Evolutionary conservation across 2,329 filamentous ascomycete species (phyloP).

Genomic region (Apiospora hydei): DNA sequence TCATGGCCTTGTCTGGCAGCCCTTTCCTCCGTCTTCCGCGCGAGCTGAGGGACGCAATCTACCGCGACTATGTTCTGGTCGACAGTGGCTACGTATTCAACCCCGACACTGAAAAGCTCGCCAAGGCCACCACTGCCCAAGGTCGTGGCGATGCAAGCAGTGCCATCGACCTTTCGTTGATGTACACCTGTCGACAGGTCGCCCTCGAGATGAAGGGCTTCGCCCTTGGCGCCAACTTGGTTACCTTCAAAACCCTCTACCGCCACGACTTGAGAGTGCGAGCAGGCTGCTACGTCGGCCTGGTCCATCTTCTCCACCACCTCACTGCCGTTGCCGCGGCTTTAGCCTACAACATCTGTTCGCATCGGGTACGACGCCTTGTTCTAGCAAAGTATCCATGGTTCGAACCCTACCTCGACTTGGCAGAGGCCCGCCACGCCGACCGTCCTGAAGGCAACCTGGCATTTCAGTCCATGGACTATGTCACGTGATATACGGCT

Average conservation of each 20-base stretch:
- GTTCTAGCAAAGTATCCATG: not conserved
- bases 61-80: not conserved
- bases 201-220: not conserved
- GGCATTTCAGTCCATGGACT: not conserved
- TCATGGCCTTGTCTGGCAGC: not conserved
- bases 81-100: conserved; percentile 7
- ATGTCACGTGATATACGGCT: not conserved
- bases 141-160: not conserved
- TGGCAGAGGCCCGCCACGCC: not conserved
- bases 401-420: conserved; percentile 8
- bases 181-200: conserved; percentile 4
- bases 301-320: not conserved
- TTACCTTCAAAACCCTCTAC: not conserved
- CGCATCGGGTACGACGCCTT: not conserved
- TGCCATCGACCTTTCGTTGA: not conserved
- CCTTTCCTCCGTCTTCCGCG: not conserved
- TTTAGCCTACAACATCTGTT: not conserved
- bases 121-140: not conserved
- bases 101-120: not conserved
- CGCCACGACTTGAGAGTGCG: not conserved
- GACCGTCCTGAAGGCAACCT: not conserved
- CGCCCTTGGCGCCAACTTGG: conserved; percentile 10
- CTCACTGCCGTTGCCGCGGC: not conserved
- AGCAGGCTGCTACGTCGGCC: not conserved
- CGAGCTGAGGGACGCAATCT: not conserved